A percentile compares a stretch with the other conserved stretches of the same genome.
These are phyloP conservation scores for Zea luxurians DNA, from an alignment of 176 grass and related monocot genomes.

Conservation along the genomic window DNA sequence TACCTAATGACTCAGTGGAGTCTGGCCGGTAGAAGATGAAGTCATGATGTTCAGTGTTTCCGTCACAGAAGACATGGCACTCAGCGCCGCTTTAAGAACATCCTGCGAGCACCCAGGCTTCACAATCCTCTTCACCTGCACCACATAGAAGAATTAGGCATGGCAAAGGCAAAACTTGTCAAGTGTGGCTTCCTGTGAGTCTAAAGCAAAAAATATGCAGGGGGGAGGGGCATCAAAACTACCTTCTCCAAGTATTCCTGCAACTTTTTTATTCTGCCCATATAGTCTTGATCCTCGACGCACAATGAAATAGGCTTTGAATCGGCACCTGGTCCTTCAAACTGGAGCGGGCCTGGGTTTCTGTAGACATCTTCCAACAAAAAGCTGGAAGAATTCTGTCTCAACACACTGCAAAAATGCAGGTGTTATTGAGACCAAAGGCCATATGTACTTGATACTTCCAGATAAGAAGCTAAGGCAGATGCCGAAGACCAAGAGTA, in stretches of 20 bases:
- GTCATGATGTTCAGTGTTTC: constrained; percentile 80
- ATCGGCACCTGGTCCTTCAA: constrained; percentile 81
- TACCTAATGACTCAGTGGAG: constrained; percentile 13
- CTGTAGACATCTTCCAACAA: constrained; percentile 97
- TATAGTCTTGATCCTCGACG: constrained; percentile 99
- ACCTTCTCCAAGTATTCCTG: constrained; percentile 97
- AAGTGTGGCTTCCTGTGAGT: neutral
- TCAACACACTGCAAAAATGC: constrained; percentile 64
- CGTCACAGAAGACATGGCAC: constrained; percentile 84
- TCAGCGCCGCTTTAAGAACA: constrained; percentile 84
- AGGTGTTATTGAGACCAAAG: neutral
- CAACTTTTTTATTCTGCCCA: constrained; percentile 94
- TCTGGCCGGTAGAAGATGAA: constrained; percentile 54
- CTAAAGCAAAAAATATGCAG: neutral
- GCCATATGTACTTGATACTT: constrained; percentile 7
- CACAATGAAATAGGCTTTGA: constrained; percentile 70
- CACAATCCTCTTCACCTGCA: constrained; percentile 91
- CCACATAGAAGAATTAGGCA: neutral
- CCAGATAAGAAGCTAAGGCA: neutral
- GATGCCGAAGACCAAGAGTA: neutral
- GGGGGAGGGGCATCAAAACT: neutral
- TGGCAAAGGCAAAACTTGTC: neutral
- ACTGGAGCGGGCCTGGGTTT: constrained; percentile 94
- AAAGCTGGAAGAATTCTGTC: constrained; percentile 66
- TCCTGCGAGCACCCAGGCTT: constrained; percentile 97